Base-by-base conservation (phyloP, 352 stramenopile species). In the Phytophthora pinifolia region DNA sequence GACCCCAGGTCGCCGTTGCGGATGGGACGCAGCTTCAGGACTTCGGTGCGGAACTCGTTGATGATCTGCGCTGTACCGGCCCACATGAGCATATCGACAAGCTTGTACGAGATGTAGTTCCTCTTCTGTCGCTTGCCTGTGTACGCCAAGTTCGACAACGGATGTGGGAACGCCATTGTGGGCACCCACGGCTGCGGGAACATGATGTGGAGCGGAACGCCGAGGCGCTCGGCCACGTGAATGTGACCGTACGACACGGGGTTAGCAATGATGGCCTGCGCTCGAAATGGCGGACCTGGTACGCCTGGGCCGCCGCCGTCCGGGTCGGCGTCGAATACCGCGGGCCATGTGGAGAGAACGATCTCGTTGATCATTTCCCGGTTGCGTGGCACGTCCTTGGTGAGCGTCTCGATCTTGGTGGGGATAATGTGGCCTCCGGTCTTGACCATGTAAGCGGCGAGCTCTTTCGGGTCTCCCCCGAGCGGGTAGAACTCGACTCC, bases 181-280 rank as follows among this genome's bases (percentile, higher is more conserved):
- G 86, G 86, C 0, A 74, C 72, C 84, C 88, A 97, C 4, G 89
- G 90, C 61, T 97, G 83, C 2, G 86, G 84, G 46, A 96, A 97
- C 85, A 98, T 96, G 48, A 98, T 96, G 72, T 98, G 93, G 27
- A 97, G 67, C 15, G 90, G 90, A 5, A 97, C 86, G 1, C 80
- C 88, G 13, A 98, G 76, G 3, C 84, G 79, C 62, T 98, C 92
- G 2, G 89, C 91, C 1, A 96, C 89, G 67, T 97, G 89, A 43
- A 96, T 86, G 70, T 97, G 90, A n/a, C 87, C 90, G 33, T 96
- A 96, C 31, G 76, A 83, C 0, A 96, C 86, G 0, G 92, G 91
- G 58, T 98, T 98, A 12, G 87, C 76, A 62, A 98, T 98, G 37
- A 98, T 96, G 1, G 87, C 88, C 44, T 97, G 69, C 0, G 90